Conservation (phyloP, 1,284 basidiomycete genomes). For the Taiwanofungus camphoratus region DNA sequence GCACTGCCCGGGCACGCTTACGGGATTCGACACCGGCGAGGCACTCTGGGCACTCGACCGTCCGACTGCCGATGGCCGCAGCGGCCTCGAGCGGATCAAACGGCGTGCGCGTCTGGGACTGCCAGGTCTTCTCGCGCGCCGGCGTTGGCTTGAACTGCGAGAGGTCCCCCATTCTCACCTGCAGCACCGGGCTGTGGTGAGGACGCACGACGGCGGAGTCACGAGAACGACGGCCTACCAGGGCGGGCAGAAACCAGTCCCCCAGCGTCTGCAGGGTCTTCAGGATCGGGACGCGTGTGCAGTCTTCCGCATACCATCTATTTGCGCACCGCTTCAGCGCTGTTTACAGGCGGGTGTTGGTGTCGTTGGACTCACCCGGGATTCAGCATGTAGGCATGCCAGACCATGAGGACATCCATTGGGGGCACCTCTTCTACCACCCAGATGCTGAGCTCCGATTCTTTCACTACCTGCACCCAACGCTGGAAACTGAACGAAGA, state of each 20-base stretch:
- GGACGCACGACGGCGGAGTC: too few relatives aligned
- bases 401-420: constrained; percentile 42
- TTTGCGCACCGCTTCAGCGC: neutral
- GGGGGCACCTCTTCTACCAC: constrained; percentile 32
- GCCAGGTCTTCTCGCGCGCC: constrained; percentile 25
- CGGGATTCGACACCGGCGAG: constrained; percentile 19
- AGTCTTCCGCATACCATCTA: constrained; percentile 40
- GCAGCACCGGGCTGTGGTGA: constrained; percentile 5
- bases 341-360: neutral
- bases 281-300: constrained; percentile 25
- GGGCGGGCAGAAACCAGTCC: constrained; percentile 16
- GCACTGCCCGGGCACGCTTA: constrained; percentile 21
- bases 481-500: constrained; percentile 30
- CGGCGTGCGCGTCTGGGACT: constrained; percentile 22
- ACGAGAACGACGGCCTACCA: constrained; percentile 23
- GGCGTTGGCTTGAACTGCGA: constrained; percentile 17
- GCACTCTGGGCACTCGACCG: constrained; percentile 33
- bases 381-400: constrained; percentile 47
- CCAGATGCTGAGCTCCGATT: constrained; percentile 20
- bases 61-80: constrained; percentile 15
- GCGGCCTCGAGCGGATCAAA: constrained; percentile 33
- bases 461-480: constrained; percentile 24
- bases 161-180: constrained; percentile 13
- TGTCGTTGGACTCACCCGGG: constrained; percentile 29
- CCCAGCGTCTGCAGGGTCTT: constrained; percentile 20